Evolutionary conservation across 768 basidiomycete genomes (phyloP), one percentile per base, ranked within the genome.

Genomic region (Dioszegia crocea): DNA sequence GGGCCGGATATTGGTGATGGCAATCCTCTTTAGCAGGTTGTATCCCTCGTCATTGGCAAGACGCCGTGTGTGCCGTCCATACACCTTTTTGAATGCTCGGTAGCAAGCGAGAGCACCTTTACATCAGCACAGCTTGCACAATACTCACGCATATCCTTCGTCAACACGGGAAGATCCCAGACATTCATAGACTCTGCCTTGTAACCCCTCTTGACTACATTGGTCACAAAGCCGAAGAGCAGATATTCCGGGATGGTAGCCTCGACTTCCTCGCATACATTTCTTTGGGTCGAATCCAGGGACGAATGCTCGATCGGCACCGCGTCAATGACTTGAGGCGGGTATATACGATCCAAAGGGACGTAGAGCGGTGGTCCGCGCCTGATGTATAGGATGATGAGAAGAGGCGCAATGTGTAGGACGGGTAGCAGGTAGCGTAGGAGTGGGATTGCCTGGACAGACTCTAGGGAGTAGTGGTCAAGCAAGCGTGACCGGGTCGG

Each of bases 201-300:
- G 76, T 89, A 84, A 2, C 90, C 91, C 40, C 91, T 84, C 83
- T 85, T 85, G 56, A 93, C 84, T 14, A 96, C 88, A 60, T 87
- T 85, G 0, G 90, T 92, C 36, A 88, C 89, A 74, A 91, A 92
- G 16, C 85, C 85, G 76, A 96, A 96, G n/a, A 91, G 77, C 4
- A 96, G 76, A 50, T 80, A 78, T 56, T 82, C 83, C 14, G 65
- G 62, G 11, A 80, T 71, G 12, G 64, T 74, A 10, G 59, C 60
- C 33, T 69, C 62, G 4, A 68, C 70, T 46, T 84, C 70, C 0
- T 87, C 87, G 48, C 84, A 85, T 17, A 93, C 88, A 66, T 93
- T 94, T 60, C 86, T 82, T 38, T 81, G 76, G n/a, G 83, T 82
- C n/a, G 75, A 62, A 30, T 76, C 66, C 10, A 74, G 60, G 12